Evolutionary conservation across 2,329 filamentous ascomycete species (phyloP).

Genomic region (Clarireedia homoeocarpa): DNA sequence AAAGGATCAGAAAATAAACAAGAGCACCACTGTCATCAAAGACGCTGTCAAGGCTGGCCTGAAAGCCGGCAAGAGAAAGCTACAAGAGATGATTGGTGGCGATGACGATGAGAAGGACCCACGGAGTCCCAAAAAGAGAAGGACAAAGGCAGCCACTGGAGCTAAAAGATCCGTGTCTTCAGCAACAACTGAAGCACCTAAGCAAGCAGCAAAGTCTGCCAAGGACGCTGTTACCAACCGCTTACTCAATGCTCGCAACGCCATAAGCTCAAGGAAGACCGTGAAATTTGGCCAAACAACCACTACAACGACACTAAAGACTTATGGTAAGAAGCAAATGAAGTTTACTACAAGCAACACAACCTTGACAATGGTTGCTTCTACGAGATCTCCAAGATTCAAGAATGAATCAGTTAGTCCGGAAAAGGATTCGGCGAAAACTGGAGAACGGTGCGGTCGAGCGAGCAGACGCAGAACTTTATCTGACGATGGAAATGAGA

Average conservation of each 20-base stretch:
- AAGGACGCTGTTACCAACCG: slow-evolving; percentile 33
- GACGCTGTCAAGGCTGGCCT: slow-evolving; percentile 30
- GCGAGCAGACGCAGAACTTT: slow-evolving; percentile 3
- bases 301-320: slow-evolving; percentile 21
- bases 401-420: slow-evolving; percentile 4
- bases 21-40: slow-evolving; percentile 32
- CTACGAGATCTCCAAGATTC: slow-evolving; percentile 8
- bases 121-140: slow-evolving; percentile 37
- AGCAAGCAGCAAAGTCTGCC: slow-evolving; percentile 31
- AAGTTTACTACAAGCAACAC: slow-evolving; percentile 20
- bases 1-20: slow-evolving; percentile 44
- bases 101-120: slow-evolving; percentile 16
- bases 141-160: slow-evolving; percentile 35
- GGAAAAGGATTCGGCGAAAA: slow-evolving; percentile 15
- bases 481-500: slow-evolving; percentile 11
- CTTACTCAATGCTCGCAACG: slow-evolving; percentile 18
- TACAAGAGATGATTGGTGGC: slow-evolving; percentile 42
- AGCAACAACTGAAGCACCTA: slow-evolving; percentile 29
- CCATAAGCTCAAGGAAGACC: slow-evolving; percentile 11
- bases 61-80: slow-evolving; percentile 48
- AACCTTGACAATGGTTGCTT: slow-evolving; percentile 19
- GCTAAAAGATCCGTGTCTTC: slow-evolving; percentile 30
- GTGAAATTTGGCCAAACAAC: slow-evolving; percentile 16
- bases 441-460: slow-evolving; percentile 13
- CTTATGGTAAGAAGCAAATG: slow-evolving; percentile 20